These are phyloP conservation scores for Pholiota conissans DNA, from an alignment of 768 basidiomycete species.

Conservation along the genomic window DNA sequence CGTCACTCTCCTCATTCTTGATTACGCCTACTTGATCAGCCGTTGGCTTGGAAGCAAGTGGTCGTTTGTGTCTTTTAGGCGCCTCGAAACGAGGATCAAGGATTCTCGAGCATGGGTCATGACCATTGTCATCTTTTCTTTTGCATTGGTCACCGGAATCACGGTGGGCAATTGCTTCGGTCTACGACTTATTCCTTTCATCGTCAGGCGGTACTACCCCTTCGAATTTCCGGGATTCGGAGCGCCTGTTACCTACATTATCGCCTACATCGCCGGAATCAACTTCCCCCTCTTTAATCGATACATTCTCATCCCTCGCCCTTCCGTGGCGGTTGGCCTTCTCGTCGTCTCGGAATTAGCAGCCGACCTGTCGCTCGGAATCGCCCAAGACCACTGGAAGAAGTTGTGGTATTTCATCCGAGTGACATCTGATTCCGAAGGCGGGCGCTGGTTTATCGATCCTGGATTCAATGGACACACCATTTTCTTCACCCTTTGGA, in stretches of 20 bases:
- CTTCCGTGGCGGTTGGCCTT: background rate
- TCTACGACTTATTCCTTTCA: conserved; percentile 3
- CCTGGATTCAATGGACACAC: conserved; percentile 7
- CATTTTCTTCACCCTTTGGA: conserved; percentile 11
- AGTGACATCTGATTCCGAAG: background rate
- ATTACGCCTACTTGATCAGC: conserved; percentile 10
- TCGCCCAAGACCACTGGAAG: background rate
- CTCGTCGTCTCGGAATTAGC: background rate
- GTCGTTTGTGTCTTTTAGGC: background rate
- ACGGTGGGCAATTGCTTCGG: conserved; percentile 7
- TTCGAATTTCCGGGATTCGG: conserved; percentile 17
- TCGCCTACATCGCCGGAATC: conserved; percentile 18
- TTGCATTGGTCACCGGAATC: conserved; percentile 13
- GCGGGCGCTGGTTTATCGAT: background rate
- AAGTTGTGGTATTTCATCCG: conserved; percentile 1
- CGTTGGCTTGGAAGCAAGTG: conserved; percentile 7
- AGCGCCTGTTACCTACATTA: conserved; percentile 17
- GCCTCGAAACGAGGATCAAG: background rate
- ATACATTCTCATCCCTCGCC: conserved; percentile 1
- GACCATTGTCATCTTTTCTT: conserved; percentile 3
- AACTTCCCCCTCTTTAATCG: conserved; percentile 14
- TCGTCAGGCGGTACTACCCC: background rate
- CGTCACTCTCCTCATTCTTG: conserved; percentile 14
- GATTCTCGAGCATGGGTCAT: background rate
- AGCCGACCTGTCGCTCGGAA: background rate